Conservation (phyloP, 306 rosid species). For the Neltuma alba region DNA sequence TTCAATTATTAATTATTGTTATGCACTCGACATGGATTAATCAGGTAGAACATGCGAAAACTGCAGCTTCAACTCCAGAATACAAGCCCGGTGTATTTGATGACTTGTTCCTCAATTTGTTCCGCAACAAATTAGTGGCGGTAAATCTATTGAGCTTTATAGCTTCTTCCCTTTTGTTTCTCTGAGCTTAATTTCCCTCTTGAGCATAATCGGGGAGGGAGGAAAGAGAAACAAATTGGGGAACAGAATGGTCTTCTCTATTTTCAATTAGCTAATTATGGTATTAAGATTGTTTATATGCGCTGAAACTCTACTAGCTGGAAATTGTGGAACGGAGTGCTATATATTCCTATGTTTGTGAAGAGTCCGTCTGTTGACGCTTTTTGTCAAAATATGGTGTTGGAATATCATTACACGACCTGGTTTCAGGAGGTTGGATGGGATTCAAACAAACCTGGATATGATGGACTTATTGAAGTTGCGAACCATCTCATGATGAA, state of each 20-base stretch:
- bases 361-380: background rate
- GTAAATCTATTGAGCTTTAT: constrained; percentile 34
- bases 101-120: constrained; percentile 72
- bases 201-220: background rate
- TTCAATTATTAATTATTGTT: background rate
- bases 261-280: background rate
- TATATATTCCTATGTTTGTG: background rate
- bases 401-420: background rate
- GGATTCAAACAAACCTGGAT: constrained; percentile 82
- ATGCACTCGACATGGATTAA: constrained; percentile 17
- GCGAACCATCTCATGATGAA: constrained; percentile 72
- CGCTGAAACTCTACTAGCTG: background rate
- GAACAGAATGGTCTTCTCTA: background rate
- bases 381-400: background rate
- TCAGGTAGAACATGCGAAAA: constrained; percentile 46
- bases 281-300: constrained; percentile 1
- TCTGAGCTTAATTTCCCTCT: background rate
- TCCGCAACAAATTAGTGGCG: constrained; percentile 81
- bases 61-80: constrained; percentile 42
- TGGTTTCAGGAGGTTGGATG: constrained; percentile 72
- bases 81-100: constrained; percentile 66
- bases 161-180: background rate
- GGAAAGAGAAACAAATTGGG: background rate
- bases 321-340: too few relatives aligned
- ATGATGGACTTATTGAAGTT: constrained; percentile 86